Evolutionary conservation across 2,329 filamentous ascomycete species (phyloP), one percentile per base, ranked within the genome.

Genomic region (Basipetospora chlamydospora): DNA sequence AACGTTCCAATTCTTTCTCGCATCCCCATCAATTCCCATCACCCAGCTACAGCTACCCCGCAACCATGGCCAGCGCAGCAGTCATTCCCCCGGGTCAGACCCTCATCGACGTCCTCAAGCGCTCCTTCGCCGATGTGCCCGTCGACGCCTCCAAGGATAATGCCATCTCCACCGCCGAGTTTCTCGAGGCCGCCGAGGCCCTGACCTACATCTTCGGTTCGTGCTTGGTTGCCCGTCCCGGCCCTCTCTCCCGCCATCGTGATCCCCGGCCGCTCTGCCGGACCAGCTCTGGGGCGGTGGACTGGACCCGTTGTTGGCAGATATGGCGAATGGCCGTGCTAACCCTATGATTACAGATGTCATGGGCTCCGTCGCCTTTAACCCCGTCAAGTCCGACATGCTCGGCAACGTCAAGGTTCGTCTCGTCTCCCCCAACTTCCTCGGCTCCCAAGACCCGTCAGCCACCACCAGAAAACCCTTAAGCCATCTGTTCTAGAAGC

Each of bases 371-470:
- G 73, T 80, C 23, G 86, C 87, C 45, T 96, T 98, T 63, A 75
- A 69, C 38, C 81, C 84, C 18, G 88, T 96, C 55, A 95, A 94
- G 72, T 80, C 63, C 47, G 90, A 98, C 60, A 82, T 98, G 66
- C 58, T 74, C 33, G 83, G 83, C 56, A 98, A 98, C 63, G 73
- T 96, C 63, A 87, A 86, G 73, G 85, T 90, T 57, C 44, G 55
- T 47, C 31, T 15, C 5, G 10, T 17, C 26, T 32, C 16, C 22
- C 12, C 20, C 5, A n/a, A n/a, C n/a, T n/a, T n/a, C n/a, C n/a
- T n/a, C n/a, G n/a, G n/a, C n/a, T 16, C 9, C 20, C 13, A 15
- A 10, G 6, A 32, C 13, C 26, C 20, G 13, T n/a, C n/a, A n/a
- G n/a, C n/a, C n/a, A n/a, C n/a, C n/a, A n/a, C n/a, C n/a, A n/a